Base-by-base conservation (phyloP, 1,284 basidiomycete genomes). In the Trichosporon sp. region DNA sequence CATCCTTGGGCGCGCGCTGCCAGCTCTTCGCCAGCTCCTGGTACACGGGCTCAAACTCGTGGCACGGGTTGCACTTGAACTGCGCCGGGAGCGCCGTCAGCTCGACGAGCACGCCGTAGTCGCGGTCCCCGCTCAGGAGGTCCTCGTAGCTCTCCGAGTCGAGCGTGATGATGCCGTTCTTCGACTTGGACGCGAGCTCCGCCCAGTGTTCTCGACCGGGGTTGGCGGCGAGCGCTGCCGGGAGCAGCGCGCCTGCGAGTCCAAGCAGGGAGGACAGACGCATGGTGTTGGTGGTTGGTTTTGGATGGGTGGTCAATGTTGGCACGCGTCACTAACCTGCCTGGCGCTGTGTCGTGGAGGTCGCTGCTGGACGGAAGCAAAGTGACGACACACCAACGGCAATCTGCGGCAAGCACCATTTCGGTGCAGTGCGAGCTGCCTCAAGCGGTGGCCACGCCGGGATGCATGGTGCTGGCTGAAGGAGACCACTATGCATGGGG, bases 31-130 rank as follows among this genome's bases (percentile, higher is more conserved):
- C 91, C 8, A 97, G 89, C 3, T 88, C 83, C 23, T 86, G 86
- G 87, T 89, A 96, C 18, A 90, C 87, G 2, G 93, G 92, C 67
- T 92, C 88, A 76, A 98, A 96, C 72, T 91, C 88, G 82, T 83
- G 81, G 77, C 85, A 86, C n/a, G 85, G 85, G 56, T 75, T 71
- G 73, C 85, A 86, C 66, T 90, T 91, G 79, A 91, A 89, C 74
- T 89, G 87, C 13, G 87, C 84, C 72, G 90, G 89, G 72, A 96
- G 81, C 0, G 95, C 95, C 1, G 95, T 98, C 78, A 98, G 87
- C 21, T 93, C 88, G 64, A 98, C 85, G 6, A 90, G 86, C 21
- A 89, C 89, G 5, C 91, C 91, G 89, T 93, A 98, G 73, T 90
- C 89, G 74, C 95, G 89, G 73, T 89, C 87, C 11, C 86, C 83